A percentile compares a stretch with the other conserved stretches of the same genome.
Conservation (phyloP, 2,329 filamentous ascomycete genomes). For the Sclerotinia minor region DNA sequence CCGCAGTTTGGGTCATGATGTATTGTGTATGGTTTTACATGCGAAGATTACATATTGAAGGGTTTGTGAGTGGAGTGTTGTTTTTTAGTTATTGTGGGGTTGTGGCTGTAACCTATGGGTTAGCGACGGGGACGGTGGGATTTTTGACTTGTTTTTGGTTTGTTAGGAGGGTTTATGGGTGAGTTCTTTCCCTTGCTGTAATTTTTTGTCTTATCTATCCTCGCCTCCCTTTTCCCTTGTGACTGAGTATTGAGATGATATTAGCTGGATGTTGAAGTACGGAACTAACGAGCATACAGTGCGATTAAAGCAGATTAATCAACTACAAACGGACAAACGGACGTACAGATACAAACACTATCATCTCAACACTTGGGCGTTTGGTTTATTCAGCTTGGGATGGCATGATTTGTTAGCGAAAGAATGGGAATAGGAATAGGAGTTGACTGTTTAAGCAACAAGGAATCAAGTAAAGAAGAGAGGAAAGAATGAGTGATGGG, state of each 20-base stretch:
- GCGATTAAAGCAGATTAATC: constrained; percentile 24
- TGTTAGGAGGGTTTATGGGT: constrained; percentile 80
- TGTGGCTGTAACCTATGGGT: constrained; percentile 76
- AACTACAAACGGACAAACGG: not conserved
- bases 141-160: constrained; percentile 84
- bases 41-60: constrained; percentile 76
- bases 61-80: constrained; percentile 74
- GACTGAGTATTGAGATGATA: no score
- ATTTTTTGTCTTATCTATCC: not conserved
- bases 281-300: not conserved
- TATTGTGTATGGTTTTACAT: constrained; percentile 86
- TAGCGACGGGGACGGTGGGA: constrained; percentile 80
- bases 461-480: not conserved
- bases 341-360: not conserved
- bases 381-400: not conserved
- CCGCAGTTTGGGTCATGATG: constrained; percentile 76
- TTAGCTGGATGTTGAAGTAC: not conserved
- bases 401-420: not conserved
- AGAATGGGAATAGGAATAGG: not conserved
- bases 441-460: not conserved
- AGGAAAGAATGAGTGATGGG: not conserved
- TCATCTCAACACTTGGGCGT: not conserved
- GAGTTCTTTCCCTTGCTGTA: constrained; percentile 42
- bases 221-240: no score
- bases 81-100: constrained; percentile 86